These are phyloP conservation scores for Phytophthora chlamydospora DNA, from an alignment of 352 stramenopile species.

Conservation along the genomic window DNA sequence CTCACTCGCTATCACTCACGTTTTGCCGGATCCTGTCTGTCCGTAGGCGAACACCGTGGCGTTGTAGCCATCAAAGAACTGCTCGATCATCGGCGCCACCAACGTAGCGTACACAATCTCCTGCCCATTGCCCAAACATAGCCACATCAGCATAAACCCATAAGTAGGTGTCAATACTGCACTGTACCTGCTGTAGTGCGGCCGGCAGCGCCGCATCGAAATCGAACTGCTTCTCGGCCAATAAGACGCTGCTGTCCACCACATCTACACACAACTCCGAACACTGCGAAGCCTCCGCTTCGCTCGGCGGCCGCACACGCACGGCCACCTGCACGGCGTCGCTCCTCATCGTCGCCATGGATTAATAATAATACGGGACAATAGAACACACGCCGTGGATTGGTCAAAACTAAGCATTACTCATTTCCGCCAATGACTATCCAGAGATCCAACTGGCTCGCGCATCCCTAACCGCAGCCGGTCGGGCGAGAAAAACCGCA, in stretches of 20 bases:
- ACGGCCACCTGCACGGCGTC: constrained; percentile 39
- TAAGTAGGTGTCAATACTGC: background rate
- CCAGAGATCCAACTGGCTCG: constrained; percentile 45
- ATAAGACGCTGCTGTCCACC: constrained; percentile 24
- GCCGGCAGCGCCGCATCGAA: constrained; percentile 83
- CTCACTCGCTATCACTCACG: constrained; percentile 33
- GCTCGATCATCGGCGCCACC: constrained; percentile 66
- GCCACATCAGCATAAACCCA: background rate
- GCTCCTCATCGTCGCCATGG: background rate
- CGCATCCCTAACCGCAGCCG: constrained; percentile 24
- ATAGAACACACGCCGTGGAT: constrained; percentile 9
- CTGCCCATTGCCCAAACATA: constrained; percentile 40
- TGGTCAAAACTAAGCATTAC: constrained; percentile 12
- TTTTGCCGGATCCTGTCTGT: constrained; percentile 91
- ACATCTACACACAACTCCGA: constrained; percentile 38
- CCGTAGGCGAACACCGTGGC: constrained; percentile 95
- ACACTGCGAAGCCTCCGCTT: constrained; percentile 30
- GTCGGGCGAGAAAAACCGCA: constrained; percentile 29
- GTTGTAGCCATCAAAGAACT: constrained; percentile 96
- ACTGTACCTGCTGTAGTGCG: constrained; percentile 28
- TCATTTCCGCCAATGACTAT: constrained; percentile 29
- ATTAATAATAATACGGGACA: background rate
- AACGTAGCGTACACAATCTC: constrained; percentile 60
- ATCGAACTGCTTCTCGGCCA: constrained; percentile 59
- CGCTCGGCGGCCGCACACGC: constrained; percentile 43